Evolutionary conservation across 331 rosid species (phyloP).

Genomic region (Prunus yedoensis): DNA sequence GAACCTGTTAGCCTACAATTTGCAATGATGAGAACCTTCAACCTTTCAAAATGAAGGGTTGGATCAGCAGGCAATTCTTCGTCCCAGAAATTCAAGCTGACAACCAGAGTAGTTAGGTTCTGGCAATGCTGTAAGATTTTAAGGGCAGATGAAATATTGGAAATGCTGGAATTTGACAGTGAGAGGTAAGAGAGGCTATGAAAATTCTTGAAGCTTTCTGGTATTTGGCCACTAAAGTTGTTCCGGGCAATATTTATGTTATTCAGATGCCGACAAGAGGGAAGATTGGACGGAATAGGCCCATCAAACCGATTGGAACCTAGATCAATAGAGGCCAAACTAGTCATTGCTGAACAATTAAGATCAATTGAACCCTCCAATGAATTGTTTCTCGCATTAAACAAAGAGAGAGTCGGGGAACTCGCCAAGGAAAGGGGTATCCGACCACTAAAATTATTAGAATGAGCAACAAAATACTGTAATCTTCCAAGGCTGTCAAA

Average conservation of each 20-base stretch:
- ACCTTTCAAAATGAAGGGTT: conserved; percentile 22
- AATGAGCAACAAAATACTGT: conserved; percentile 30
- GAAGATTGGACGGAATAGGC: conserved; percentile 34
- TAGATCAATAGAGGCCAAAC: conserved; percentile 36
- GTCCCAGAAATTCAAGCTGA: conserved; percentile 29
- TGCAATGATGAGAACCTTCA: conserved; percentile 36
- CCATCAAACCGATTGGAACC: conserved; percentile 41
- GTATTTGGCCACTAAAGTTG: conserved; percentile 26
- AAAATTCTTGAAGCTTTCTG: conserved; percentile 34
- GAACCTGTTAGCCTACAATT: conserved; percentile 35
- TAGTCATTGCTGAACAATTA: conserved; percentile 33
- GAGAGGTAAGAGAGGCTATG: conserved; percentile 27
- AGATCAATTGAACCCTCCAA: conserved; percentile 24
- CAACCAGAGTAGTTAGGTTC: conserved; percentile 38
- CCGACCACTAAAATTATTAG: conserved; percentile 29
- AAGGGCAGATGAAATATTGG: conserved; percentile 30
- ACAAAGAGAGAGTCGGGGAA: conserved; percentile 22
- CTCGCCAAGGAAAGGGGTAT: conserved; percentile 40
- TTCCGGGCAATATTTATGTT: conserved; percentile 32
- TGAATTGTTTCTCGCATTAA: conserved; percentile 45
- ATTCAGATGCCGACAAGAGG: conserved; percentile 36
- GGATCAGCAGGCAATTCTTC: conserved; percentile 37
- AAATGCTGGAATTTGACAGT: conserved; percentile 28
- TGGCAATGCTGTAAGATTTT: conserved; percentile 28
- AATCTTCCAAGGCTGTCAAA: conserved; percentile 13